These are phyloP conservation scores for Cutaneotrichosporon curvatum DNA, from an alignment of 1,284 basidiomycete species.

Conservation along the genomic window DNA sequence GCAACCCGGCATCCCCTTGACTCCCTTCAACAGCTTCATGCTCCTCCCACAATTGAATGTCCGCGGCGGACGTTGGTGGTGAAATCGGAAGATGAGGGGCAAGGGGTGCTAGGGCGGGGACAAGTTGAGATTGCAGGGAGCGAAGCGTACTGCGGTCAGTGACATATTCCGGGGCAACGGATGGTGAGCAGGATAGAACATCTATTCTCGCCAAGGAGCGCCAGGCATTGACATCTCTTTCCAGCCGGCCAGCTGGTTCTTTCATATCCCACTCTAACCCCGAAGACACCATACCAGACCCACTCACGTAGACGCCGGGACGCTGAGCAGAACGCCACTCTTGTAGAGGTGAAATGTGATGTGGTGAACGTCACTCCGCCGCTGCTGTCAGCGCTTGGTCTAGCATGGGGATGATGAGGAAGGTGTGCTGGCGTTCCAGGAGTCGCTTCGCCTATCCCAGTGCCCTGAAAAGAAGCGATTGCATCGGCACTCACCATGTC, in stretches of 20 bases:
- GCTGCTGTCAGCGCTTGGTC: conserved; percentile 4
- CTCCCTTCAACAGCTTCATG: conserved; percentile 22
- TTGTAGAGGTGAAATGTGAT: conserved; percentile 35
- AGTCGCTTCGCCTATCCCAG: no score
- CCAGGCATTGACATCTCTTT: no score
- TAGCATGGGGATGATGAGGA: no score
- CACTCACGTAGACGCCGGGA: conserved; percentile 33
- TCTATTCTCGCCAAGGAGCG: no score
- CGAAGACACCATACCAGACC: no score
- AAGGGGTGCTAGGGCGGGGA: conserved; percentile 25
- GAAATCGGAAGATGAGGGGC: conserved; percentile 9
- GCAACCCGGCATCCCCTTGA: conserved; percentile 8
- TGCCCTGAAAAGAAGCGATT: no score
- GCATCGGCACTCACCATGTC: no score
- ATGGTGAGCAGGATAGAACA: no score
- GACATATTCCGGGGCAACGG: neutral
- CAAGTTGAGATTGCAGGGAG: conserved; percentile 17
- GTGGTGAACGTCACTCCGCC: conserved; percentile 19
- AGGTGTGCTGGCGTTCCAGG: no score
- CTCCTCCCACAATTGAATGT: conserved; percentile 34
- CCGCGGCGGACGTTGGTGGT: conserved; percentile 15
- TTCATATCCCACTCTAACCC: no score
- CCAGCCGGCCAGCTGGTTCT: no score
- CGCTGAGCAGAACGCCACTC: conserved; percentile 33
- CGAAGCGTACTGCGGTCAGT: conserved; percentile 8